Percentiles rank a stretch among this genome's conserved stretches.
phyloP scores from a whole-genome alignment of 2,329 filamentous ascomycete genomes.

The Colletotrichum destructivum region DNA sequence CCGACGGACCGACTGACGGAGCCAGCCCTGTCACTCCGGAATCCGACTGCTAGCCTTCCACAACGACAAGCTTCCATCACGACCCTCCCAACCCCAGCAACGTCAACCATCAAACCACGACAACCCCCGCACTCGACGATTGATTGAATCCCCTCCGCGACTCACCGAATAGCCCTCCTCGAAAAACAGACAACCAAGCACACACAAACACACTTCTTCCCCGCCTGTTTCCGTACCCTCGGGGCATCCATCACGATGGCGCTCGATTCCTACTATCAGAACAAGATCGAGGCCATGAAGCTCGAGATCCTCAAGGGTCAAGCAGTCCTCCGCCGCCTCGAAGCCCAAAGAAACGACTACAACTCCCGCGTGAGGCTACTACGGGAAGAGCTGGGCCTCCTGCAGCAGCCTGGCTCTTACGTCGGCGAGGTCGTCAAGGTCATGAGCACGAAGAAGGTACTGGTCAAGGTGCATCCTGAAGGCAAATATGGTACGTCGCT shows the following conservation, averaged over 20 bases:
- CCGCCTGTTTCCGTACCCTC: constrained; percentile 40
- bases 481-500: constrained; percentile 92
- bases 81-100: constrained; percentile 28
- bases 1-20: constrained; percentile 36
- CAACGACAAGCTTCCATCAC: constrained; percentile 43
- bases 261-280: constrained; percentile 99
- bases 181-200: not conserved
- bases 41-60: constrained; percentile 38
- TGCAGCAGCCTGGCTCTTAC: constrained; percentile 98
- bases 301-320: constrained; percentile 99
- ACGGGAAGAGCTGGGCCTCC: constrained; percentile 92
- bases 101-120: constrained; percentile 34
- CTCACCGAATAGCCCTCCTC: not conserved
- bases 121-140: constrained; percentile 31
- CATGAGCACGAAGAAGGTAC: constrained; percentile 99
- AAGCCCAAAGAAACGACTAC: constrained; percentile 99
- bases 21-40: constrained; percentile 42
- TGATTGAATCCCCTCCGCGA: constrained; percentile 23
- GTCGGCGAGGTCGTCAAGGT: constrained; percentile 99
- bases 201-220: not conserved
- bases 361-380: constrained; percentile 97
- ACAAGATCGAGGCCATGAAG: constrained; percentile 99
- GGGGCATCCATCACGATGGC: constrained; percentile 79
- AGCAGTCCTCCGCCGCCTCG: constrained; percentile 91
- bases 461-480: constrained; percentile 99